Base-by-base conservation (phyloP, 139 green algal species). In the Chlorella sp. region DNA sequence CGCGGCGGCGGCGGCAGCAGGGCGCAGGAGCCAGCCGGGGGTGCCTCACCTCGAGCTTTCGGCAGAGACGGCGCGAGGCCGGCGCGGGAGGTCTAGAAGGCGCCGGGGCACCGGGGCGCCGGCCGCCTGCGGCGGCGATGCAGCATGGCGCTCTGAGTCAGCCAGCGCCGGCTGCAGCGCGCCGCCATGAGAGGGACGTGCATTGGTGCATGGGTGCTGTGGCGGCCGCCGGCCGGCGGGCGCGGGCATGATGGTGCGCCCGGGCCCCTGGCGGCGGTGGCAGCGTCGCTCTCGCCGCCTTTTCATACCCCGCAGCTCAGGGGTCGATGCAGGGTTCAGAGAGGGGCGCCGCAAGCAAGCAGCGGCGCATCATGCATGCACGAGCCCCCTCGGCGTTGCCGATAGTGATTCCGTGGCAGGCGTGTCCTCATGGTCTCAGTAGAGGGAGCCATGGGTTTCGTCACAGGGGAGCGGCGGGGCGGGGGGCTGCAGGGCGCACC, bases 381-480 rank as follows among this genome's bases (percentile, higher is more conserved):
- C 25, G 38, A 11, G 50, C 79, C 79, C 66, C 68, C 79, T 85
- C 79, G 40, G 79, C 67, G 50, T 36, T 82, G 79, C 73, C 73
- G 25, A 64, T 73, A 38, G 50, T 85, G 79, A 85, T 85, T 85
- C 79, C 79, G 73, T 74, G 79, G 79, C 79, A 67, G 79, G 79
- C 78, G 36, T 60, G 25, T 85, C 79, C 79, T 82, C 79, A 85
- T 29, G 25, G 43, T 55, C 25, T 55, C 79, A 82, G 79, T 85
- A 85, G 79, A 85, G 79, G 79, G 79, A 85, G 74, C 79, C 79
- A 63, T 78, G 59, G 61, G 48, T 85, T 46, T 84, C 79, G 2
- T 84, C 79, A 81, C 36, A 8, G 79, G 61, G n/a, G n/a, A n/a
- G n/a, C n/a, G n/a, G n/a, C n/a, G n/a, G n/a, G n/a, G n/a, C n/a